These are phyloP conservation scores for Tulasnella sp. DNA, from an alignment of 768 basidiomycete species.

Conservation along the genomic window DNA sequence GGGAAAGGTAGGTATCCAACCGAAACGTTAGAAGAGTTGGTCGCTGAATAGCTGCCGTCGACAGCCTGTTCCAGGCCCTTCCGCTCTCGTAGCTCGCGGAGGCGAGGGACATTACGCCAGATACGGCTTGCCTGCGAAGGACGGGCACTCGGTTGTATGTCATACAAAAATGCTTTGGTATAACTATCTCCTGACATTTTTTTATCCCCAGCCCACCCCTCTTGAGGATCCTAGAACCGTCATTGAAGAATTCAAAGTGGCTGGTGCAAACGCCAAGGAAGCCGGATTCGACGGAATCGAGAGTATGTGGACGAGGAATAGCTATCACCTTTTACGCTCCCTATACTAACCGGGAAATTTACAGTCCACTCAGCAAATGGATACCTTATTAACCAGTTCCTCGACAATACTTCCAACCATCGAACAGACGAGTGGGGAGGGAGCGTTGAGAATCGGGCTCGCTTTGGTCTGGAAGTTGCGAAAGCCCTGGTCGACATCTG, in stretches of 20 bases:
- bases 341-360: too few species aligned
- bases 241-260: slow-evolving; percentile 37
- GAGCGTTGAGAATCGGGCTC: slow-evolving; percentile 35
- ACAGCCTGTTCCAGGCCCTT: slow-evolving; percentile 42
- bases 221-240: slow-evolving; percentile 38
- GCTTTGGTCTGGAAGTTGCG: slow-evolving; percentile 36
- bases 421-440: slow-evolving; percentile 43
- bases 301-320: slow-evolving; percentile 26
- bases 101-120: slow-evolving; percentile 23
- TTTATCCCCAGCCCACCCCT: slow-evolving; percentile 26
- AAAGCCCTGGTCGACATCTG: slow-evolving; percentile 35
- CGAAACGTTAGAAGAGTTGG: not conserved
- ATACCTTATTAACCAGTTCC: slow-evolving; percentile 36
- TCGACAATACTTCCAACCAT: slow-evolving; percentile 33
- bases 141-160: not conserved
- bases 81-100: slow-evolving; percentile 38
- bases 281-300: slow-evolving; percentile 55
- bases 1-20: slow-evolving; percentile 28
- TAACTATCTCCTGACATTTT: not conserved
- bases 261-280: slow-evolving; percentile 42
- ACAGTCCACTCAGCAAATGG: slow-evolving; percentile 30
- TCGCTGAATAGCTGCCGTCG: not conserved
- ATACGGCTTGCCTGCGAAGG: not conserved
- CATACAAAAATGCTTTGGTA: not conserved
- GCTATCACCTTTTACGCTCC: not conserved